Evolutionary conservation across 2,329 filamentous ascomycete species (phyloP), one percentile per base, ranked within the genome.

Genomic region (Aspergillus caelatus): DNA sequence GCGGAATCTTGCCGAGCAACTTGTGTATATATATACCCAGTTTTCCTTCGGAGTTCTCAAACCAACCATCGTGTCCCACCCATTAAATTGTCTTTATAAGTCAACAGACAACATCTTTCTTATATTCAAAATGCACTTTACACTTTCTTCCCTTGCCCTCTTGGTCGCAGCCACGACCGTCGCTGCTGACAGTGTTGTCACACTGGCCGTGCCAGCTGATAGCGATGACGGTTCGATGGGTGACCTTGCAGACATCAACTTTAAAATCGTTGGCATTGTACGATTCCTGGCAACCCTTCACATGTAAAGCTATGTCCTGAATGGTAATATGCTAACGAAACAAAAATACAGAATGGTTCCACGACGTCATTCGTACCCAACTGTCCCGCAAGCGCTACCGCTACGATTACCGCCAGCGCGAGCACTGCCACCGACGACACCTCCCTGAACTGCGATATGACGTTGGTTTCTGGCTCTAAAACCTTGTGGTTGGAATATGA

Each of bases 231-330:
- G 3, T 50, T 12, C 3, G 12, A 26, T 8, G 5, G 5, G 3
- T 14, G 12, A 0, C 1, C 1, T 19, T 10, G 1, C 7, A 3
- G 14, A 16, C 23, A 6, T 46, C n/a, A 6, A 5, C 10, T 12
- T 21, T 6, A 19, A 16, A 19, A 3, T 50, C 19, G 23, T 19
- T 19, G 46, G 46, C 46, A 50, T 28, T 16, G 46, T 50, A 30
- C 26, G 46, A 19, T 16, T 23, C 16, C 21, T 5, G 6, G 8
- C 39, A n/a, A 7, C 16, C 7, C 7, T 3, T 19, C 16, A 41
- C 9, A 41, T 16, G 1, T 28, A 50, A 4, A 50, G 1, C 23
- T 4, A 7, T 3, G 2, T 28, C 23, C 19, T 4, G 10, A 16
- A 14, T 0, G 3, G 23, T 16, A 0, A 2, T 16, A 28, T 28